These are phyloP conservation scores for Mucor ambiguus DNA, from an alignment of 371 early-diverging fungal genomes.

Conservation along the genomic window DNA sequence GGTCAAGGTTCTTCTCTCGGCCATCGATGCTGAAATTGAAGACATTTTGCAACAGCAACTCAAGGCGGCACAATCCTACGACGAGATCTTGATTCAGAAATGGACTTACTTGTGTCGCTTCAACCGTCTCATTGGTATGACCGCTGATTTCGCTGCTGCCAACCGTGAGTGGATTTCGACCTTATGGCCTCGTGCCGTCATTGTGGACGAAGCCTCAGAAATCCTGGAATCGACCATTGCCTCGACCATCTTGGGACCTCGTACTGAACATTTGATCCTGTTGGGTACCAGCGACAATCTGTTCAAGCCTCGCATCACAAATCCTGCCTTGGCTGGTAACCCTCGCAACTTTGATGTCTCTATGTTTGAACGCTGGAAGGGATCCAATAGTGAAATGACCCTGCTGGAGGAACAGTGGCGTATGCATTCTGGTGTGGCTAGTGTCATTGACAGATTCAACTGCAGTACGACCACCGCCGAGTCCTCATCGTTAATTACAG, in stretches of 20 bases:
- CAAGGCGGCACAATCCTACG: slow-evolving; percentile 18
- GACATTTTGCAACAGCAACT: slow-evolving; percentile 26
- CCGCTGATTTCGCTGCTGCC: slow-evolving; percentile 42
- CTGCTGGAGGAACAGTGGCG: slow-evolving; percentile 48
- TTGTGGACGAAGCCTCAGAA: slow-evolving; percentile 42
- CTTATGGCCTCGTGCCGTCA: slow-evolving; percentile 36
- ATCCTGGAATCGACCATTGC: slow-evolving; percentile 33
- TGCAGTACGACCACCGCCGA: slow-evolving; percentile 13
- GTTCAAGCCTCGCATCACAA: slow-evolving; percentile 14
- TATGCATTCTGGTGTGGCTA: slow-evolving; percentile 34
- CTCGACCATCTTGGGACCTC: slow-evolving; percentile 23
- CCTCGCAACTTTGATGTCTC: slow-evolving; percentile 33
- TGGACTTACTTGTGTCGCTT: slow-evolving; percentile 33
- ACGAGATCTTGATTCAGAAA: slow-evolving; percentile 28
- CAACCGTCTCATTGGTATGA: slow-evolving; percentile 43
- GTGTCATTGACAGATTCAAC: slow-evolving; percentile 23
- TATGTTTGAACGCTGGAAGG: slow-evolving; percentile 43
- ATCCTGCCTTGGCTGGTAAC: slow-evolving; percentile 13
- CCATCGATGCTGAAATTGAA: slow-evolving; percentile 38
- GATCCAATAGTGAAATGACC: slow-evolving; percentile 26
- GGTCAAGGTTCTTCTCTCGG: slow-evolving; percentile 6
- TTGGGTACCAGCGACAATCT: slow-evolving; percentile 24
- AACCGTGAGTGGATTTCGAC: slow-evolving; percentile 29
- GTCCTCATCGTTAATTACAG: slow-evolving; percentile 17
- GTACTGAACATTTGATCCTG: slow-evolving; percentile 44